phyloP scores from a whole-genome alignment of 2,329 filamentous ascomycete genomes.

The Aspergillus nomiae region DNA sequence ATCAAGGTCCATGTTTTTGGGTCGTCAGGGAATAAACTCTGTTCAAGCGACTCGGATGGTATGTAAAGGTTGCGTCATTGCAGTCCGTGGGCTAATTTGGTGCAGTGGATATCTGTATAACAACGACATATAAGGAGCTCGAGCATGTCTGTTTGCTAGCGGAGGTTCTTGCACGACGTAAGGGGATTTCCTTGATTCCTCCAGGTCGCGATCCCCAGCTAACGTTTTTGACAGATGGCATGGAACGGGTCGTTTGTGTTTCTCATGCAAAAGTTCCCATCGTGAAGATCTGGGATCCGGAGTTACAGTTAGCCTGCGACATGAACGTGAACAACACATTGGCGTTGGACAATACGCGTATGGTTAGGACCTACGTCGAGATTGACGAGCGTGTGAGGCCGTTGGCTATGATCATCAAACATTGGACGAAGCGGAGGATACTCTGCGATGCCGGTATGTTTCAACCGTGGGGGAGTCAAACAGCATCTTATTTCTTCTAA shows the following conservation, averaged over 20 bases:
- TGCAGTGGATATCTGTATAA: constrained; percentile 95
- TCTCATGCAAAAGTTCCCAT: constrained; percentile 95
- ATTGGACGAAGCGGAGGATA: constrained; percentile 92
- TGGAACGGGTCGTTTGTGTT: constrained; percentile 95
- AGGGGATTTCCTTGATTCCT: constrained; percentile 36
- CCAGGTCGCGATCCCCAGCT: constrained; percentile 15
- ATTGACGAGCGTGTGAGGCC: constrained; percentile 88
- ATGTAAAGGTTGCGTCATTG: constrained; percentile 34
- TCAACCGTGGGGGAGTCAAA: neutral
- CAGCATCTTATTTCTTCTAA: neutral
- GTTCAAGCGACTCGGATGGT: constrained; percentile 96
- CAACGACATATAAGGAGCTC: constrained; percentile 82
- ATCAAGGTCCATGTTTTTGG: constrained; percentile 94
- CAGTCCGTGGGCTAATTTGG: constrained; percentile 25
- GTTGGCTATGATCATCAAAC: constrained; percentile 93
- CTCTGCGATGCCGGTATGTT: constrained; percentile 91
- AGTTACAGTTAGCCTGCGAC: constrained; percentile 84
- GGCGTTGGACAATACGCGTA: constrained; percentile 92
- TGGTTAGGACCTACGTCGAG: constrained; percentile 97
- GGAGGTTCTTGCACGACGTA: constrained; percentile 81
- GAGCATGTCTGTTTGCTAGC: constrained; percentile 91
- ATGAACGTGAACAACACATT: constrained; percentile 99
- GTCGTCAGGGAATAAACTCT: constrained; percentile 94
- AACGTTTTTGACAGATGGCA: constrained; percentile 67
- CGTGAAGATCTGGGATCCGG: constrained; percentile 98